phyloP scores from a whole-genome alignment of 495 filamentous ascomycete species.

The Articulospora tetracladia region DNA sequence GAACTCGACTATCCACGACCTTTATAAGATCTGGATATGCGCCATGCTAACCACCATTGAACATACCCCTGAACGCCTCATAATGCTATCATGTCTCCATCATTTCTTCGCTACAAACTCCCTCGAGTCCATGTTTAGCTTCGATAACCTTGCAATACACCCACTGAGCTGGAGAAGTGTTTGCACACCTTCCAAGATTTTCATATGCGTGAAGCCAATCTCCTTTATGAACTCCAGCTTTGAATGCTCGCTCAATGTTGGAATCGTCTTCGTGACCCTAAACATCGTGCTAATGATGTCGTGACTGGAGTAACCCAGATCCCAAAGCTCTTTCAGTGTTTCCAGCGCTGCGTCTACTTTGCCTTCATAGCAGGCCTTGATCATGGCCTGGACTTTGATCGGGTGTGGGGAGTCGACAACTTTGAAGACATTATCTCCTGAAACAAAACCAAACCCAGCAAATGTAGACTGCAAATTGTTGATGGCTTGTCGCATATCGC shows the following conservation, averaged over 20 bases:
- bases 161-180: conserved; percentile 90
- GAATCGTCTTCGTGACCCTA: conserved; percentile 91
- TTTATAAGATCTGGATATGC: background rate
- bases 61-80: conserved; percentile 16
- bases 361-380: conserved; percentile 92
- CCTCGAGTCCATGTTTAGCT: conserved; percentile 90
- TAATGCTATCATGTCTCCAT: conserved; percentile 19
- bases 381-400: conserved; percentile 96
- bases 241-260: conserved; percentile 83
- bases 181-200: conserved; percentile 93
- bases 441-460: conserved; percentile 97
- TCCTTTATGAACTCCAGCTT: conserved; percentile 96
- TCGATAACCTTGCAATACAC: conserved; percentile 83
- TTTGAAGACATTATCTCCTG: conserved; percentile 95
- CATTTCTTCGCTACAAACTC: conserved; percentile 59
- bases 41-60: background rate
- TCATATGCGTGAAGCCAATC: conserved; percentile 99
- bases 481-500: conserved; percentile 98
- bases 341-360: conserved; percentile 86
- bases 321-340: conserved; percentile 87
- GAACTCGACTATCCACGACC: background rate
- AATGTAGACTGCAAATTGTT: conserved; percentile 96
- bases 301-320: conserved; percentile 88
- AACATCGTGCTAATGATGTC: conserved; percentile 99
- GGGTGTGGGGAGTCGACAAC: conserved; percentile 97